phyloP scores from a whole-genome alignment of 352 stramenopile genomes.

The Globisporangium yorkense region DNA sequence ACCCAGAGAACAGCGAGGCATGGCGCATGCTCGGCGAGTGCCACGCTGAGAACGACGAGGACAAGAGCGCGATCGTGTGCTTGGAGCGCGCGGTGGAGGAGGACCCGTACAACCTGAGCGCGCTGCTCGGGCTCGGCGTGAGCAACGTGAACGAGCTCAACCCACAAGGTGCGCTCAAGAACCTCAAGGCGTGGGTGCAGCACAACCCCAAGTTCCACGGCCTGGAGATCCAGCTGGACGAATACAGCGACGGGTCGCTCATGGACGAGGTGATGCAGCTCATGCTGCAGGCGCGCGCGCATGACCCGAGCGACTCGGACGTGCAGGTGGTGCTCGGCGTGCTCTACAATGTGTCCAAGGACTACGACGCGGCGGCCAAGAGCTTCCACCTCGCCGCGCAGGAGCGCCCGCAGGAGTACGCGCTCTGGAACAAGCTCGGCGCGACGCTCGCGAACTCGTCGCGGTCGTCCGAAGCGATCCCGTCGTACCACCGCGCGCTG shows the following conservation, averaged over 20 bases:
- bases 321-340: conserved; percentile 93
- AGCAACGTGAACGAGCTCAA: conserved; percentile 98
- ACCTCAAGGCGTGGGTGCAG: conserved; percentile 94
- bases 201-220: conserved; percentile 97
- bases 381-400: conserved; percentile 86
- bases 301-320: conserved; percentile 72
- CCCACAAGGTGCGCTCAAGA: conserved; percentile 89
- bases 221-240: conserved; percentile 83
- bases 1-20: conserved; percentile 91
- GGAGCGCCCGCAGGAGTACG: conserved; percentile 89
- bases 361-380: conserved; percentile 91
- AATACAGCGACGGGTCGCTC: conserved; percentile 86
- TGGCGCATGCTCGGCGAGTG: conserved; percentile 94
- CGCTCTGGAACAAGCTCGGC: conserved; percentile 98
- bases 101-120: conserved; percentile 94
- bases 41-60: conserved; percentile 96
- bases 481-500: conserved; percentile 90
- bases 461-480: conserved; percentile 90
- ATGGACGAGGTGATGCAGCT: conserved; percentile 94
- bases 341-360: conserved; percentile 96
- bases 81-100: conserved; percentile 91
- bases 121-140: conserved; percentile 90
- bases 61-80: conserved; percentile 94
- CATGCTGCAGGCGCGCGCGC: conserved; percentile 87
- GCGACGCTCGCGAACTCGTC: conserved; percentile 96